Evolutionary conservation across 345 rosid species (phyloP), one percentile per base, ranked within the genome.

Genomic region (Linum usitatissimum): DNA sequence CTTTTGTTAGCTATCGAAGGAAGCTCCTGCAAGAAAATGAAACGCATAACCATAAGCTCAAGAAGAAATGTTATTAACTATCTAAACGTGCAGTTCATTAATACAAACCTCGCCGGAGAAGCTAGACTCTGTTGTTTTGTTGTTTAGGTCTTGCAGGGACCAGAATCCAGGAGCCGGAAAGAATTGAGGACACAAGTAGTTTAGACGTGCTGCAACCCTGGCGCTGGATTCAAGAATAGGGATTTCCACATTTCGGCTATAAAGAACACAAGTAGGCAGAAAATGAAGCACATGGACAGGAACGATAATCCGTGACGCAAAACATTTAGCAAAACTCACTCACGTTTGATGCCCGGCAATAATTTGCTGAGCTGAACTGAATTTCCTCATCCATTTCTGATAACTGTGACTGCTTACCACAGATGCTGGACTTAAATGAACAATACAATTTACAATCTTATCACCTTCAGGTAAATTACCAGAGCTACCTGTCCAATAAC

Each of bases 131-230:
- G 60, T 54, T 7, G 66, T 61, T 36, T 63, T 61, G 68, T 67
- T 59, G 66, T 56, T 64, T 66, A 68, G 74, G 53, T 79, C 73
- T 38, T 75, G 49, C 56, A 69, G 76, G 57, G 86, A 73, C 93
- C 90, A 86, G 71, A 86, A 87, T 13, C 96, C 96, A 45, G 89
- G 80, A 67, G 91, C 83, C 12, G 97, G 98, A 71, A 92, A 92
- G 80, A 89, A 86, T 81, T 87, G 98, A 17, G 98, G 96, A 51
- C 95, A 92, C 71, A 92, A 70, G 74, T 87, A 87, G 76, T 92
- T 85, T 63, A 92, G 95, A 45, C 88, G 77, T 9, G 96, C 87
- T 12, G 95, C 71, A 55, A 87, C 79, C 79, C 86, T 81, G 13
- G 95, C 86, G 77, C 98, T 89, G 68, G 95, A 71, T 76, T 76